These are phyloP conservation scores for Yamagishiella unicocca DNA, from an alignment of 139 green algal species.

Conservation along the genomic window DNA sequence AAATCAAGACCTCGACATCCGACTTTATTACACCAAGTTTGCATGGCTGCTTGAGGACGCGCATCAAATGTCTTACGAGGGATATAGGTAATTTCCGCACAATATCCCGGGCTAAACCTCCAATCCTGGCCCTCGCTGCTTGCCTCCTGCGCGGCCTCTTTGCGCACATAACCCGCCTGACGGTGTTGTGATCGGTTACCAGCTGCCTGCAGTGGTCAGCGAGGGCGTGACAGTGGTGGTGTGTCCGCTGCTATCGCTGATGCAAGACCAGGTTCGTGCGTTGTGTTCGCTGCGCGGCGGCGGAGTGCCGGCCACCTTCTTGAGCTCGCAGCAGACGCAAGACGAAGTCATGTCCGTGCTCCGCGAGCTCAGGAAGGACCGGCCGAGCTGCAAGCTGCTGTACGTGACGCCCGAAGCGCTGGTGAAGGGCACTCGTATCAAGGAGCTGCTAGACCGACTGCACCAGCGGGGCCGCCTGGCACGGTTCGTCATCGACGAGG, in stretches of 20 bases:
- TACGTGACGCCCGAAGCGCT: conserved; percentile 96
- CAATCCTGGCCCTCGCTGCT: too few species aligned
- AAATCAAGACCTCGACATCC: too few species aligned
- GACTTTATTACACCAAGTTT: too few species aligned
- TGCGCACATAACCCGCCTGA: too few species aligned
- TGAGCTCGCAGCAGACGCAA: conserved; percentile 30
- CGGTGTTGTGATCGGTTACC: too few species aligned
- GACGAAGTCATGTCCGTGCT: conserved; percentile 63
- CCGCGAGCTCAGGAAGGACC: conserved; percentile 79
- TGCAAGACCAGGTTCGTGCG: conserved; percentile 91
- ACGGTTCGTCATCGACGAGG: conserved; percentile 92
- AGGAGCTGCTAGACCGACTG: conserved; percentile 71
- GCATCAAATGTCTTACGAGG: too few species aligned
- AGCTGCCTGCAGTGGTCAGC: conserved; percentile 86
- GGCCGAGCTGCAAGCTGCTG: conserved; percentile 79
- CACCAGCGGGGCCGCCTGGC: conserved; percentile 65
- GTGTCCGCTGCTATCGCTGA: conserved; percentile 95
- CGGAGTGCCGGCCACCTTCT: conserved; percentile 42
- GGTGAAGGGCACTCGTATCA: conserved; percentile 64
- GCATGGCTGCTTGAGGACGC: too few species aligned
- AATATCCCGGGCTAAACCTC: too few species aligned
- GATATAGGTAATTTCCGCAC: too few species aligned
- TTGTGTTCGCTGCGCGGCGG: conserved; percentile 17
- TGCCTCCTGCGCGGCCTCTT: too few species aligned
- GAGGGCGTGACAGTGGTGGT: conserved; percentile 93